Evolutionary conservation across 1,284 basidiomycete genomes (phyloP), one percentile per base, ranked within the genome.

Genomic region (Xerocomus tenax): DNA sequence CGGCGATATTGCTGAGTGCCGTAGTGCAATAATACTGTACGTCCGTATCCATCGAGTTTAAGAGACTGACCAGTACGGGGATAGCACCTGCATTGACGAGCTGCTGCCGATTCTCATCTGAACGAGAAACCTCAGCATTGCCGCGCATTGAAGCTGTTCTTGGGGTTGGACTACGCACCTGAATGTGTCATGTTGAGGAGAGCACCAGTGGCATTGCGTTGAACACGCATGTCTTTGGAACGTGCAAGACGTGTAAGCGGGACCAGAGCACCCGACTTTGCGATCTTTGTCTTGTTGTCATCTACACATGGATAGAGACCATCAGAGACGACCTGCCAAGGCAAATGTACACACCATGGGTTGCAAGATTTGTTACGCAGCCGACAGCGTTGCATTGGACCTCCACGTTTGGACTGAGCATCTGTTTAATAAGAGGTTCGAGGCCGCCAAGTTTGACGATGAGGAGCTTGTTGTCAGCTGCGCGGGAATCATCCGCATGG

Each of bases 321-420:
- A 50, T 52, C 45, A 51, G 34, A 58, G 36, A 55, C 49, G 52
- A 50, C n/a, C 6, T 25, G 29, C 39, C 40, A 44, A 25, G n/a
- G 44, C 8, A 28, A 26, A 51, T 40, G 32, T 28, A 71, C 82
- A 53, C 54, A 93, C 91, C 94, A 72, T 98, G 95, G 2, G 95
- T 98, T 16, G 96, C 96, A 48, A 99, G 78, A 69, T 99, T 99
- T 32, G 96, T 99, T 50, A 99, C 94, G 69, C 96, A 98, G 32
- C 96, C 96, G 32, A 99, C 96, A n/a, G 96, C 96, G 65, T 99
- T 99, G 75, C 96, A 99, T 69, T 98, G 96, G 2, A 99, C 96
- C 68, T 99, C 96, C 36, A 98, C 95, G 65, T 98, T 99, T 5
- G 95, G 94, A 61, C 91, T 94, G 50, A 98, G 82, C 96, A 99